Conservation (phyloP, 2,329 filamentous ascomycete genomes). For the Penicillium sp. region DNA sequence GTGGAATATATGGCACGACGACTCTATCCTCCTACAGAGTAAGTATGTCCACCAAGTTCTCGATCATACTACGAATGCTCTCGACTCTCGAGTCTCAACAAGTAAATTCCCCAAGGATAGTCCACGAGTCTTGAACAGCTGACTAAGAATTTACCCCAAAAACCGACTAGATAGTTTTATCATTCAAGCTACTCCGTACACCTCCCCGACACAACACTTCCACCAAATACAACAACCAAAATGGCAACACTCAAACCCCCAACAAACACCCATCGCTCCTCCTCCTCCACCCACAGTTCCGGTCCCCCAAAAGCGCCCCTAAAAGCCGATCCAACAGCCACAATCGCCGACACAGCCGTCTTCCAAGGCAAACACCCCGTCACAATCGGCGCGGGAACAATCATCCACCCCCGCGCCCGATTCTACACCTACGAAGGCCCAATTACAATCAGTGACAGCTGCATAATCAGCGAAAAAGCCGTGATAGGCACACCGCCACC, state of each 20-base stretch:
- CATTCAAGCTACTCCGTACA: not conserved
- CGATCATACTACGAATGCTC: no score
- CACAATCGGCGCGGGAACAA: conserved; percentile 68
- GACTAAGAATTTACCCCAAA: conserved; percentile 1
- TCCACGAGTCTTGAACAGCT: not conserved
- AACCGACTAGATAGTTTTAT: not conserved
- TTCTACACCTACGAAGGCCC: conserved; percentile 75
- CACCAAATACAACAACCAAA: conserved; percentile 1
- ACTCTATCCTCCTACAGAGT: not conserved
- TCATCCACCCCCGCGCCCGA: conserved; percentile 81
- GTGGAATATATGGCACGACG: not conserved
- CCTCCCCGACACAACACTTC: conserved; percentile 3
- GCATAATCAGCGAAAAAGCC: conserved; percentile 69
- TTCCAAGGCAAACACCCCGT: conserved; percentile 69
- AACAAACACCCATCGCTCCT: conserved; percentile 26
- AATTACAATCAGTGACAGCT: conserved; percentile 74
- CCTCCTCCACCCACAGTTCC: conserved; percentile 23
- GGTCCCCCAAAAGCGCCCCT: conserved; percentile 36
- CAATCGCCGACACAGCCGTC: conserved; percentile 39
- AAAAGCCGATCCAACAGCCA: conserved; percentile 36
- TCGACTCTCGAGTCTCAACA: no score
- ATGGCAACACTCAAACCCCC: conserved; percentile 32
- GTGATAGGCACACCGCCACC: conserved; percentile 43
- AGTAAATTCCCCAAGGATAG: no score
- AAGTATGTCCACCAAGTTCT: not conserved